Conservation (phyloP, 352 stramenopile genomes). For the Phytophthora melonis region DNA sequence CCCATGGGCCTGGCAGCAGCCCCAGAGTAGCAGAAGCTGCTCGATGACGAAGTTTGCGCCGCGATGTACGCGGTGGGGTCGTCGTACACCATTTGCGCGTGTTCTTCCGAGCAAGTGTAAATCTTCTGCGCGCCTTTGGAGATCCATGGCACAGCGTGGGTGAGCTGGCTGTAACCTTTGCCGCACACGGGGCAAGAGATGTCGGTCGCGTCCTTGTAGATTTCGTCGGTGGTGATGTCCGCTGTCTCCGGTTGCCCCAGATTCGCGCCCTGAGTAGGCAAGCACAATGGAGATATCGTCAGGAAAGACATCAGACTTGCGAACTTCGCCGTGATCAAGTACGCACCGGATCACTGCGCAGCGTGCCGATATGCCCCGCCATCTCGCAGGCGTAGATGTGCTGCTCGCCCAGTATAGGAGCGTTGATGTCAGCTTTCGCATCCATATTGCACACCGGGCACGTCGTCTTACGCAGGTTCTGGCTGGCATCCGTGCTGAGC, state of each 20-base stretch:
- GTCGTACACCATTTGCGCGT: slow-evolving; percentile 49
- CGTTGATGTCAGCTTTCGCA: slow-evolving; percentile 51
- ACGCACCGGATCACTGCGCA: slow-evolving; percentile 68
- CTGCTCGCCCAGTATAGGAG: slow-evolving; percentile 65
- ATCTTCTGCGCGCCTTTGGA: slow-evolving; percentile 64
- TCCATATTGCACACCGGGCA: slow-evolving; percentile 56
- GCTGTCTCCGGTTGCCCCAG: slow-evolving; percentile 41
- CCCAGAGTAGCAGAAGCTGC: slow-evolving; percentile 56
- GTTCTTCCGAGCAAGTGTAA: slow-evolving; percentile 64
- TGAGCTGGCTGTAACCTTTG: slow-evolving; percentile 52
- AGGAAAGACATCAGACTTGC: no score
- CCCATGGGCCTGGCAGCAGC: slow-evolving; percentile 40
- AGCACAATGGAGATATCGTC: neutral
- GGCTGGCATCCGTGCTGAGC: slow-evolving; percentile 24
- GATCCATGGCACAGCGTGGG: slow-evolving; percentile 68
- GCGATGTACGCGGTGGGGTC: slow-evolving; percentile 49
- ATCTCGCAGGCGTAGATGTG: slow-evolving; percentile 76
- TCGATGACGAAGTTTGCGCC: slow-evolving; percentile 9
- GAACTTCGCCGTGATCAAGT: no score
- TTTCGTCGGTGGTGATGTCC: slow-evolving; percentile 56
- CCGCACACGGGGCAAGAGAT: slow-evolving; percentile 61
- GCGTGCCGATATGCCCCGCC: slow-evolving; percentile 69
- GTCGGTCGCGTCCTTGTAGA: slow-evolving; percentile 59
- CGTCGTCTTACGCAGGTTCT: slow-evolving; percentile 52
- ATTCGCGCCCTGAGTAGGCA: slow-evolving; percentile 26